Evolutionary conservation across 73 alveolate genomes (phyloP).

Genomic region (Stentor roeselii): DNA sequence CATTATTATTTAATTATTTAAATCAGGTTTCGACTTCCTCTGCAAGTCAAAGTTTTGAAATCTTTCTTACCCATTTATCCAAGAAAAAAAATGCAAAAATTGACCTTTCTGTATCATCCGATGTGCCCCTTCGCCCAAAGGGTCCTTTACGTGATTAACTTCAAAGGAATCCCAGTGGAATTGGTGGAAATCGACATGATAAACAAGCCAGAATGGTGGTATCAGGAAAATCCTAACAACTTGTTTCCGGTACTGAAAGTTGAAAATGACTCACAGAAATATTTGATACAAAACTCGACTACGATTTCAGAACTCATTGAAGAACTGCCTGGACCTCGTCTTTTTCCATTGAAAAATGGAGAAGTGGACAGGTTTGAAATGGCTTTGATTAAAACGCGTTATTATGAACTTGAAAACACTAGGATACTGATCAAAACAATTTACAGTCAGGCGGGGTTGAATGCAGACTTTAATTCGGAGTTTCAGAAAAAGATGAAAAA

Average conservation of each 20-base stretch:
- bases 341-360: background rate
- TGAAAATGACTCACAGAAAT: background rate
- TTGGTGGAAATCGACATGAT: background rate
- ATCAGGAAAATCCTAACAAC: background rate
- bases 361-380: background rate
- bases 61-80: no score
- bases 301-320: background rate
- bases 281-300: background rate
- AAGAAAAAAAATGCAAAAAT: no score
- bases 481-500: background rate
- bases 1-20: background rate
- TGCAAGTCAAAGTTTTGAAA: no score
- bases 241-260: background rate
- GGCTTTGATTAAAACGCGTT: background rate
- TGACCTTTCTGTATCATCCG: no score
- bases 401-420: background rate
- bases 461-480: background rate
- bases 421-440: background rate
- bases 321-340: background rate
- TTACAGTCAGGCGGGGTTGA: background rate
- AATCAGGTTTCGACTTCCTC: no score
- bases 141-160: background rate
- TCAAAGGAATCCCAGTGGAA: background rate
- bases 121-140: slow-evolving; percentile 10
- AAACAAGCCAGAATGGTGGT: background rate